Base-by-base conservation (phyloP, 345 rosid species). In the Linum lewisii region DNA sequence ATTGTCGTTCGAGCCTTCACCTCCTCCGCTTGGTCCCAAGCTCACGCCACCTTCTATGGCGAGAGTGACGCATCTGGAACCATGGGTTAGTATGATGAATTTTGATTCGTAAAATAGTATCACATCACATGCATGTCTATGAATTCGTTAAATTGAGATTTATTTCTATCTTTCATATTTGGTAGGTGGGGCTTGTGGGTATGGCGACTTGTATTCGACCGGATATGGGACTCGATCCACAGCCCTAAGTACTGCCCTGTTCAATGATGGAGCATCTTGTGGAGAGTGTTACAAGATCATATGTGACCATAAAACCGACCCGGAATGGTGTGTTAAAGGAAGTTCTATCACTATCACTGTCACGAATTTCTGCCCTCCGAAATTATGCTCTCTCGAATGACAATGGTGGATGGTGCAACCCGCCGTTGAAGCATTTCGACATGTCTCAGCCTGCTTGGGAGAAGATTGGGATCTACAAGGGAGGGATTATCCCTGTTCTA, bases 1-100 rank as follows among this genome's bases (percentile, higher is more conserved):
- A 51, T 49, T 34, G 84, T 67, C 51, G 84, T 66, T 49, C 18
- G 71, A 29, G 86, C 83, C 6, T 78, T 79, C 70, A 38, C 62
- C 1, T 69, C 95, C 60, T 79, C 95, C 7, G 73, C 59, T 2
- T 71, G 75, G 75, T 38, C 45, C 42, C 61, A 62, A 19, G 75
- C 51, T 19, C 75, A 71, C 53, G 75, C 75, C 51, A 42, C 26
- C 0, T 68, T 63, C 36, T 65, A 68, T 54, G 72, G 68, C 29
- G 63, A 64, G 0, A 26, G 37, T 24, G 66, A 69, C 38, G 61
- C 75, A 57, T 71, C 75, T 2, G 75, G 75, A 44, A 67, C 57
- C 10, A 64, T 67, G 70, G 62, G 54, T 68, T 50, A 24, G 60
- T 16, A 19, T 0, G 26, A 34, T 37, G 18, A 22, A 2, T 18